phyloP scores from a whole-genome alignment of 2,329 filamentous ascomycete species.

The Domatiomyces catenatus region DNA sequence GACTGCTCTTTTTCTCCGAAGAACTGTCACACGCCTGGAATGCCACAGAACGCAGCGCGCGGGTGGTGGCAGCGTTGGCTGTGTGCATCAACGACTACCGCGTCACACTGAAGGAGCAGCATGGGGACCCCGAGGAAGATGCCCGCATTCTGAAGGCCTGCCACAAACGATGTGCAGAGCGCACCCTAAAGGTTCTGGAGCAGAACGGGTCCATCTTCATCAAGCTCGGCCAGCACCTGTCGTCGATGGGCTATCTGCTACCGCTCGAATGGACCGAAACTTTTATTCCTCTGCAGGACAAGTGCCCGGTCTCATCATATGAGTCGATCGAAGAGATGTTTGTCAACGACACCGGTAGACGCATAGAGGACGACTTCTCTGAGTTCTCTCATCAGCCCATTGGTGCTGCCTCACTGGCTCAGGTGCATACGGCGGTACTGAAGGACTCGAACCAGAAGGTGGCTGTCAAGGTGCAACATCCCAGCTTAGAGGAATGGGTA shows the following conservation, averaged over 20 bases:
- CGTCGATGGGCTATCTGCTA: constrained; percentile 87
- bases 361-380: constrained; percentile 69
- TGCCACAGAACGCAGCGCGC: constrained; percentile 59
- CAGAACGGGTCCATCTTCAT: constrained; percentile 98
- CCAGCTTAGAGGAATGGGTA: constrained; percentile 74
- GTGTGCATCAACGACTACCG: constrained; percentile 91
- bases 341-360: constrained; percentile 60
- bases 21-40: constrained; percentile 64
- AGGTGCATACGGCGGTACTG: constrained; percentile 78
- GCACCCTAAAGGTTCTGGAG: constrained; percentile 75
- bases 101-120: constrained; percentile 57
- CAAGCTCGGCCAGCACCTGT: constrained; percentile 90
- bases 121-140: constrained; percentile 48
- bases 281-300: constrained; percentile 90
- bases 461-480: constrained; percentile 94
- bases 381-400: constrained; percentile 69
- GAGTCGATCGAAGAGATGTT: constrained; percentile 83
- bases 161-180: constrained; percentile 80
- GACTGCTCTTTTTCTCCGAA: constrained; percentile 33
- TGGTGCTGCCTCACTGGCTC: constrained; percentile 82
- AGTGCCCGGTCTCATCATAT: constrained; percentile 81
- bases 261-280: constrained; percentile 87
- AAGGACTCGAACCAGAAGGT: constrained; percentile 72
- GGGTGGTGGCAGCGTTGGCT: constrained; percentile 59
- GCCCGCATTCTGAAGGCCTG: constrained; percentile 60